Evolutionary conservation across 164 flowering plant genomes (phyloP).

Genomic region (Warburgia ugandensis): DNA sequence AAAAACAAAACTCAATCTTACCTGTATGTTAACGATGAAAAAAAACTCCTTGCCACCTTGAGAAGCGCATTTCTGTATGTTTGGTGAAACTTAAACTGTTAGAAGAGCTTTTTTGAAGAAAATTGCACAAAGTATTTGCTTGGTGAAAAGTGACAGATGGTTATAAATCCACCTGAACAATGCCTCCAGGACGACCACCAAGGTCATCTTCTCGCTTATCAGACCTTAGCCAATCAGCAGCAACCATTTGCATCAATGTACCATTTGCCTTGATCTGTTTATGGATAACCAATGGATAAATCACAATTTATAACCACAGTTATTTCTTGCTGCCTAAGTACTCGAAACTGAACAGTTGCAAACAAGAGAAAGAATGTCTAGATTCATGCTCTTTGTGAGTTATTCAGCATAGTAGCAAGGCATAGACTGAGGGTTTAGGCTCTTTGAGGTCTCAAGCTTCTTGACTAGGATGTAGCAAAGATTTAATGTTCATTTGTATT

Average conservation of each 20-base stretch:
- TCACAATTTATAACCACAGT: no score
- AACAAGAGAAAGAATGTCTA: no score
- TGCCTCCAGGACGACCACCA: constrained; percentile 62
- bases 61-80: constrained; percentile 68
- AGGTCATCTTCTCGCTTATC: constrained; percentile 79
- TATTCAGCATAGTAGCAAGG: no score
- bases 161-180: constrained; percentile 56
- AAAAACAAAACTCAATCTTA: constrained; percentile 12
- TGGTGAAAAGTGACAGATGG: background rate
- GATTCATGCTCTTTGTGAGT: no score
- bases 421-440: no score
- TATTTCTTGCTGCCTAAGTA: no score
- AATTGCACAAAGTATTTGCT: background rate
- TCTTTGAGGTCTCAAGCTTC: no score
- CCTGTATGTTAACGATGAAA: constrained; percentile 85
- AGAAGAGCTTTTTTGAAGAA: background rate
- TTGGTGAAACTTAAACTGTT: constrained; percentile 7
- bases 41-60: constrained; percentile 81
- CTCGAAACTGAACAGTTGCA: no score
- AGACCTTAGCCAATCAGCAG: constrained; percentile 83
- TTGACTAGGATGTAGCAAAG: no score
- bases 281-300: background rate
- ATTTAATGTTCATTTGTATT: no score
- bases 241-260: constrained; percentile 81
- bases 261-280: constrained; percentile 58